A percentile compares a stretch with the other conserved stretches of the same genome.
Conservation (phyloP, 73 alveolate genomes). For the Blepharisma stoltei region DNA sequence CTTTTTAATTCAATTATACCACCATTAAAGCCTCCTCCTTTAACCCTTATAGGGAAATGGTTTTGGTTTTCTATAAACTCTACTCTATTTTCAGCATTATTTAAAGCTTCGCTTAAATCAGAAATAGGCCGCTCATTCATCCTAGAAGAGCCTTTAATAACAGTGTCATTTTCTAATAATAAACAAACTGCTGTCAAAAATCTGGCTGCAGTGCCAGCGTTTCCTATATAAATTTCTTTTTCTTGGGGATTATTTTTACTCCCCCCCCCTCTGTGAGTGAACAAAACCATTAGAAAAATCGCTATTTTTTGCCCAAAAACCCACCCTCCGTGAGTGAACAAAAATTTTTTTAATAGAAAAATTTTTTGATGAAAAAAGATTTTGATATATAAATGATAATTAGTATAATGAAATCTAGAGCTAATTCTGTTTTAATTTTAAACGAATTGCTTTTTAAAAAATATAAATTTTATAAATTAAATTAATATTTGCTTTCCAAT, state of each 20-base stretch:
- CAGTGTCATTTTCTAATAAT: constrained; percentile 16
- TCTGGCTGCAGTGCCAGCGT: constrained; percentile 48
- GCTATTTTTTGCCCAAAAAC: too few species aligned
- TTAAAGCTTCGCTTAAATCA: constrained; percentile 32
- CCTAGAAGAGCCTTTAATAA: constrained; percentile 25
- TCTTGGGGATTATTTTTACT: background rate
- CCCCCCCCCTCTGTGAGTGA: too few species aligned
- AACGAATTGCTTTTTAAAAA: too few species aligned
- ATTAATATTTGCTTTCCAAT: too few species aligned
- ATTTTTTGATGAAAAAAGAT: too few species aligned
- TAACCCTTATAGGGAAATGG: background rate
- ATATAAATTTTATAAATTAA: too few species aligned
- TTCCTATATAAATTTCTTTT: constrained; percentile 30
- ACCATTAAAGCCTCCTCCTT: constrained; percentile 32
- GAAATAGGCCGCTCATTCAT: constrained; percentile 39
- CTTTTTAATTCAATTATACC: background rate
- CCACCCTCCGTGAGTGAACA: too few species aligned
- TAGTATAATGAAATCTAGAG: too few species aligned
- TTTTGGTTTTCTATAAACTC: background rate
- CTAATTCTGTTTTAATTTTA: too few species aligned
- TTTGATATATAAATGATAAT: too few species aligned
- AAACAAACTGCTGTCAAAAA: constrained; percentile 31
- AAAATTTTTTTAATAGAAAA: too few species aligned
- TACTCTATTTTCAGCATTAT: background rate
- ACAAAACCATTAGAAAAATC: too few species aligned